Percentiles rank a stretch among this genome's conserved stretches.
phyloP scores from a whole-genome alignment of 148 eudicot genomes.

The Dysphania ambrosioides region DNA sequence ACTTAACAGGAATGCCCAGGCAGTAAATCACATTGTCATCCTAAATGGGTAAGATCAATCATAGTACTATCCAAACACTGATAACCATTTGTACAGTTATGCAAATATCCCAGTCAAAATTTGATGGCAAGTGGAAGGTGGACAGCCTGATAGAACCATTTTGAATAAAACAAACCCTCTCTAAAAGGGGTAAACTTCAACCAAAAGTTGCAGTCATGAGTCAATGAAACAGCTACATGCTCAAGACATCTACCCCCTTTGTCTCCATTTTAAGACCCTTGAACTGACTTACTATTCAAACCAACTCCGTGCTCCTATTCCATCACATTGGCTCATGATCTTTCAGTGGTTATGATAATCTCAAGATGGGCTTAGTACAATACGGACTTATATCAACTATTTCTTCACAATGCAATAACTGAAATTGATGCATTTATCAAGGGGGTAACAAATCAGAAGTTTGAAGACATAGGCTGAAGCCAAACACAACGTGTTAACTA shows the following conservation, averaged over 20 bases:
- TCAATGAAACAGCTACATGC: not conserved
- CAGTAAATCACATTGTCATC: not conserved
- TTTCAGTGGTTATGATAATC: too few species aligned
- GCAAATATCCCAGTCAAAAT: not conserved
- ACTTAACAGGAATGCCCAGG: not conserved
- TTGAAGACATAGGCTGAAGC: too few species aligned
- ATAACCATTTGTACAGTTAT: not conserved
- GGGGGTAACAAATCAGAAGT: too few species aligned
- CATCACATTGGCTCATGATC: not conserved
- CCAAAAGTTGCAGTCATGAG: conserved; percentile 3
- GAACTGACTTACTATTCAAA: not conserved
- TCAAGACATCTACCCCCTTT: not conserved
- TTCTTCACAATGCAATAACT: too few species aligned
- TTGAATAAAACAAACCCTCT: not conserved
- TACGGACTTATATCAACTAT: too few species aligned
- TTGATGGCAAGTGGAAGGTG: not conserved
- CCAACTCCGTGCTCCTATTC: not conserved
- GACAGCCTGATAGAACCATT: too few species aligned
- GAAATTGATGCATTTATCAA: too few species aligned
- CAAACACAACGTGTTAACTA: too few species aligned
- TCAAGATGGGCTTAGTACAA: too few species aligned
- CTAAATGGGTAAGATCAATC: not conserved
- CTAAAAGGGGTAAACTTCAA: not conserved
- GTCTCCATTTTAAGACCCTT: not conserved
- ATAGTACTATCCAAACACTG: not conserved